Conservation (phyloP, 495 filamentous ascomycete genomes). For the Lichina pygmaea region DNA sequence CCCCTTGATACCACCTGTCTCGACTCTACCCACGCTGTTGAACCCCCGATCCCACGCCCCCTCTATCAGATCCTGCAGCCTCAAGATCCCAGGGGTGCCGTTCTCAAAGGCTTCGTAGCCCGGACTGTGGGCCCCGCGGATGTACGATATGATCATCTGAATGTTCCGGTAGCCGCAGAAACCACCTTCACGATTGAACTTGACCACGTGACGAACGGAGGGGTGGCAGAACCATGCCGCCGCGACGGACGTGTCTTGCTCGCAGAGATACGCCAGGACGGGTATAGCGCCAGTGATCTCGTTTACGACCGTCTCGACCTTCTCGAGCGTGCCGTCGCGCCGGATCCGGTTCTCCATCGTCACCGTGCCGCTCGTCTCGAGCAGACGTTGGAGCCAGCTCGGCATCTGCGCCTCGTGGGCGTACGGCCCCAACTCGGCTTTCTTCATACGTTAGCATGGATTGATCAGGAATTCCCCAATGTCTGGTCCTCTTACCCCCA, state of each 20-base stretch:
- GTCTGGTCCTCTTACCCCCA: neutral
- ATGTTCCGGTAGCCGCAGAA: conserved; percentile 96
- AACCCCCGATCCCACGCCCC: conserved; percentile 71
- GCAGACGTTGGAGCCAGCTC: conserved; percentile 37
- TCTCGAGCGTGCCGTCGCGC: conserved; percentile 20
- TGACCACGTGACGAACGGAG: conserved; percentile 51
- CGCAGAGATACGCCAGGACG: conserved; percentile 41
- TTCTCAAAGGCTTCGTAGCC: conserved; percentile 32
- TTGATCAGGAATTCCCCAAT: conserved; percentile 1
- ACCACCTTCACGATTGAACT: conserved; percentile 53
- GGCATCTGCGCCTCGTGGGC: conserved; percentile 82
- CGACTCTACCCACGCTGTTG: conserved; percentile 39
- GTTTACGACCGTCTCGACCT: conserved; percentile 25
- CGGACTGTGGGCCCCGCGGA: conserved; percentile 26
- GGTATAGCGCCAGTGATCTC: conserved; percentile 42
- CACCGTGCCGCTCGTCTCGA: conserved; percentile 34
- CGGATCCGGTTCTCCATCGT: conserved; percentile 27
- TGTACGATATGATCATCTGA: conserved; percentile 71
- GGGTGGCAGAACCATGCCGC: conserved; percentile 62
- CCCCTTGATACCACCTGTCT: conserved; percentile 69
- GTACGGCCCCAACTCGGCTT: conserved; percentile 54
- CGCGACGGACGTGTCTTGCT: conserved; percentile 31
- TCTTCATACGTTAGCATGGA: conserved; percentile 11
- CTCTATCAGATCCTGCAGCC: conserved; percentile 77
- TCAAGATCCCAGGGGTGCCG: conserved; percentile 48